Percentiles rank a stretch among this genome's conserved stretches.
Conservation (phyloP, 192 early-diverging fungal genomes). For the Phycomyces nitens region DNA sequence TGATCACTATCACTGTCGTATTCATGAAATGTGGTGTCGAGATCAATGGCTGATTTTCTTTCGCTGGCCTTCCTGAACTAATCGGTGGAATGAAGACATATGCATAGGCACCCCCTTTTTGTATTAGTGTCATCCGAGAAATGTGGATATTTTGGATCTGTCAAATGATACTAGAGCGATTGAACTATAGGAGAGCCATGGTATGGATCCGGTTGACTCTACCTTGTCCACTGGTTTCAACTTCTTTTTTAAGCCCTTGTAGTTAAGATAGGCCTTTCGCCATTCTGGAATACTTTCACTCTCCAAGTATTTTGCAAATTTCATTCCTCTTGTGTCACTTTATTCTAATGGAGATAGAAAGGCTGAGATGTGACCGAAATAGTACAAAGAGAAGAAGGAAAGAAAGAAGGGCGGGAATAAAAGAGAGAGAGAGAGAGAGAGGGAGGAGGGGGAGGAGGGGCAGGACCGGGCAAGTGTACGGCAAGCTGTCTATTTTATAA, state of each 20-base stretch:
- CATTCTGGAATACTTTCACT: conserved; percentile 67
- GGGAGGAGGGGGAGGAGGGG: neutral
- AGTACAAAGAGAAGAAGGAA: neutral
- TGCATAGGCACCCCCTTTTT: conserved; percentile 1
- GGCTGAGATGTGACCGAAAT: neutral
- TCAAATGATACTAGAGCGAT: neutral
- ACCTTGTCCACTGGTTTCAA: conserved; percentile 42
- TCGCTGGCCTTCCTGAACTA: conserved; percentile 16
- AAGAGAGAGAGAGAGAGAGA: conserved; percentile 1
- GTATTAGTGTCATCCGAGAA: neutral
- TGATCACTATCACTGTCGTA: conserved; percentile 4
- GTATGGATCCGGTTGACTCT: neutral
- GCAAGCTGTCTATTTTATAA: conserved; percentile 2
- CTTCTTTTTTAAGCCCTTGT: conserved; percentile 53
- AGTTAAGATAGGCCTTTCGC: conserved; percentile 67
- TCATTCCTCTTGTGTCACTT: conserved; percentile 41
- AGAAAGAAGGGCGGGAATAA: conserved; percentile 6
- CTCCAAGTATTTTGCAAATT: conserved; percentile 68
- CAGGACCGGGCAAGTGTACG: neutral
- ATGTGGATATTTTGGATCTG: conserved; percentile 4
- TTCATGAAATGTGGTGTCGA: conserved; percentile 16
- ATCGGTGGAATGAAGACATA: neutral
- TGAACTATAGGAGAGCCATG: neutral
- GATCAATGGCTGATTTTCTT: conserved; percentile 7
- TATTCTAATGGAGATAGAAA: neutral